Percentiles rank a stretch among this genome's conserved stretches.
phyloP scores from a whole-genome alignment of 805 yeast genomes.

The Pichia nanzhaoensis region DNA sequence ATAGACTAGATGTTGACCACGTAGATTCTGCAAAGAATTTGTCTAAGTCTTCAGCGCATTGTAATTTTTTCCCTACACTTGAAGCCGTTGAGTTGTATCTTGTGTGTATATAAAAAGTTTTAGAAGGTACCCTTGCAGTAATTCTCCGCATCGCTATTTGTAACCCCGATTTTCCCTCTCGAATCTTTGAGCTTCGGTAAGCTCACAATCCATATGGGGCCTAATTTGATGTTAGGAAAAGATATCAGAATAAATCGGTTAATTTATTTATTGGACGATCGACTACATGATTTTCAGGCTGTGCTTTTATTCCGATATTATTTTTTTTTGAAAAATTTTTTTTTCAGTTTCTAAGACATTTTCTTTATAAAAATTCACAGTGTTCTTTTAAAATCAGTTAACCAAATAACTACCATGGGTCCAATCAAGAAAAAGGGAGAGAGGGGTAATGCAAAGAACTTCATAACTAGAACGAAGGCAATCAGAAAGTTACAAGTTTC shows the following conservation, averaged over 20 bases:
- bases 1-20: conserved; percentile 25
- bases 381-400: conserved; percentile 1
- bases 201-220: too few species aligned
- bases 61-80: conserved; percentile 12
- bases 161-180: too few species aligned
- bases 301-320: too few species aligned
- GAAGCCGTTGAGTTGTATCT: conserved; percentile 1
- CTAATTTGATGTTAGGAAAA: too few species aligned
- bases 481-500: conserved; percentile 87
- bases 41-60: conserved; percentile 15
- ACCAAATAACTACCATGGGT: conserved; percentile 33
- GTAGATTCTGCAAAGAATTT: conserved; percentile 16
- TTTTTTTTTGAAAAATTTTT: neutral
- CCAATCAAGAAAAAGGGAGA: conserved; percentile 78
- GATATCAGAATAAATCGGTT: too few species aligned
- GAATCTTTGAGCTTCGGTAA: too few species aligned
- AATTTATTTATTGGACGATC: conserved; percentile 3
- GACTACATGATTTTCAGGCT: conserved; percentile 5
- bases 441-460: conserved; percentile 86
- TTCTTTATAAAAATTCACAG: neutral
- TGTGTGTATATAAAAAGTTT: neutral
- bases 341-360: neutral
- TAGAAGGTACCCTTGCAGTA: too few species aligned
- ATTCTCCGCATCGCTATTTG: too few species aligned
- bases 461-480: conserved; percentile 91